Percentiles rank a stretch among this genome's conserved stretches.
Evolutionary conservation across 805 yeast genomes (phyloP).

Genomic region (Teunomyces gatunensis): DNA sequence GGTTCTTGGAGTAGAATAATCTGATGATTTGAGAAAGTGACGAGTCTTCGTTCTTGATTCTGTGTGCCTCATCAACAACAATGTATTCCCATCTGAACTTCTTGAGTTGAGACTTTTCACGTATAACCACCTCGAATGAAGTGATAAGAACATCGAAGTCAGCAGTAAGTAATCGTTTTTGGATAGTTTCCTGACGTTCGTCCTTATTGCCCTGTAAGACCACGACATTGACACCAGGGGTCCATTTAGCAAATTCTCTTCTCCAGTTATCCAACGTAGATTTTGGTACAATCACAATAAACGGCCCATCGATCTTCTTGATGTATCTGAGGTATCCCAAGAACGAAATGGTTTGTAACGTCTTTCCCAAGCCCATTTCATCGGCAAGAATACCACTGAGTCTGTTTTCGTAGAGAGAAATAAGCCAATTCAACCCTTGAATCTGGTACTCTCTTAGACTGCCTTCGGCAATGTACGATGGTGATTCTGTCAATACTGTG

Average conservation of each 20-base stretch:
- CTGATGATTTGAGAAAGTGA: slow-evolving; percentile 90
- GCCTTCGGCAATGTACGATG: slow-evolving; percentile 70
- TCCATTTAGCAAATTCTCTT: slow-evolving; percentile 92
- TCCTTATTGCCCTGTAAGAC: slow-evolving; percentile 91
- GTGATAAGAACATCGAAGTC: slow-evolving; percentile 89
- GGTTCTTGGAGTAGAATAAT: slow-evolving; percentile 76
- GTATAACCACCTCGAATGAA: slow-evolving; percentile 88
- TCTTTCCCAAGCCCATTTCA: slow-evolving; percentile 98
- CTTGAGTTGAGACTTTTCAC: slow-evolving; percentile 78
- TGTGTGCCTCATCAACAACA: slow-evolving; percentile 93
- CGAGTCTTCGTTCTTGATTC: slow-evolving; percentile 93
- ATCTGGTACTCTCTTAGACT: slow-evolving; percentile 84
- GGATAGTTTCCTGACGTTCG: slow-evolving; percentile 61
- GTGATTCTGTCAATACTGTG: slow-evolving; percentile 82
- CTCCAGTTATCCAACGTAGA: slow-evolving; percentile 96
- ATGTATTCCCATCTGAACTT: slow-evolving; percentile 92
- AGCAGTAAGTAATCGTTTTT: slow-evolving; percentile 58
- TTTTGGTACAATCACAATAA: slow-evolving; percentile 88
- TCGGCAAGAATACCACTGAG: slow-evolving; percentile 94
- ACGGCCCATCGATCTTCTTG: slow-evolving; percentile 82
- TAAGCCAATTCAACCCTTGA: slow-evolving; percentile 94
- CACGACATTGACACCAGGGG: slow-evolving; percentile 85
- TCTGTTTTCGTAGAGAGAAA: slow-evolving; percentile 81
- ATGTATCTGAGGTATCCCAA: slow-evolving; percentile 82
- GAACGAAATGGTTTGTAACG: slow-evolving; percentile 90